Conservation (phyloP, 2,329 filamentous ascomycete genomes). For the Pyrenophora teres region DNA sequence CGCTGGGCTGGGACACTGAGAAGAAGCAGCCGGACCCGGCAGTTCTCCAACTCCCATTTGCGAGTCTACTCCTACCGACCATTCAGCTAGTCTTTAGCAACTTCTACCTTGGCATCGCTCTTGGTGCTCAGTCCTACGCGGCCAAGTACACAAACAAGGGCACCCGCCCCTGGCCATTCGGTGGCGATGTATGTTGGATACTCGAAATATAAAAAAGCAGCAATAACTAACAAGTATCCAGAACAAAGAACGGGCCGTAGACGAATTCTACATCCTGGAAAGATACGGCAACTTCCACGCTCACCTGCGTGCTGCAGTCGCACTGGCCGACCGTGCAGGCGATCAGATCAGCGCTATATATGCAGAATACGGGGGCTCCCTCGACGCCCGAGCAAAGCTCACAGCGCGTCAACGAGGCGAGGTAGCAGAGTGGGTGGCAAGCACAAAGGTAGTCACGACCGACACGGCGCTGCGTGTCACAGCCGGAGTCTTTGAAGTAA, state of each 20-base stretch:
- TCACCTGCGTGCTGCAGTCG: conserved; percentile 63
- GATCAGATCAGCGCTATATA: conserved; percentile 56
- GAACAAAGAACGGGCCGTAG: conserved; percentile 62
- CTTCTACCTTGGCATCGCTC: conserved; percentile 67
- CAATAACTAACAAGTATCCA: not conserved
- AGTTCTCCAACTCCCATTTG: conserved; percentile 60
- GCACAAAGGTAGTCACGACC: conserved; percentile 66
- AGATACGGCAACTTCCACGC: conserved; percentile 68
- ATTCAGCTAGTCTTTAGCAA: conserved; percentile 71
- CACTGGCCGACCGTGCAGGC: conserved; percentile 63
- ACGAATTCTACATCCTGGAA: conserved; percentile 69
- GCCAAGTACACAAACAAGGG: conserved; percentile 60
- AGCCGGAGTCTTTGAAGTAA: conserved; percentile 67
- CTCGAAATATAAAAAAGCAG: too few relatives aligned
- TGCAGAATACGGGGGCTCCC: conserved; percentile 40
- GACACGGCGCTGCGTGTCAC: conserved; percentile 64
- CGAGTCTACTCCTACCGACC: conserved; percentile 63
- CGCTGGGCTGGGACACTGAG: conserved; percentile 62
- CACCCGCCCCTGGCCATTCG: conserved; percentile 68
- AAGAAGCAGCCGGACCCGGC: conserved; percentile 58
- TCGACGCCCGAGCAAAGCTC: conserved; percentile 50
- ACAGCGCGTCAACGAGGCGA: conserved; percentile 62
- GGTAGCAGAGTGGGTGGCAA: conserved; percentile 66
- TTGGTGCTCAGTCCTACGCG: conserved; percentile 62
- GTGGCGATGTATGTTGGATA: conserved; percentile 54